A percentile compares a stretch with the other conserved stretches of the same genome.
Conservation (phyloP, 2,329 filamentous ascomycete genomes). For the Cytospora mali region DNA sequence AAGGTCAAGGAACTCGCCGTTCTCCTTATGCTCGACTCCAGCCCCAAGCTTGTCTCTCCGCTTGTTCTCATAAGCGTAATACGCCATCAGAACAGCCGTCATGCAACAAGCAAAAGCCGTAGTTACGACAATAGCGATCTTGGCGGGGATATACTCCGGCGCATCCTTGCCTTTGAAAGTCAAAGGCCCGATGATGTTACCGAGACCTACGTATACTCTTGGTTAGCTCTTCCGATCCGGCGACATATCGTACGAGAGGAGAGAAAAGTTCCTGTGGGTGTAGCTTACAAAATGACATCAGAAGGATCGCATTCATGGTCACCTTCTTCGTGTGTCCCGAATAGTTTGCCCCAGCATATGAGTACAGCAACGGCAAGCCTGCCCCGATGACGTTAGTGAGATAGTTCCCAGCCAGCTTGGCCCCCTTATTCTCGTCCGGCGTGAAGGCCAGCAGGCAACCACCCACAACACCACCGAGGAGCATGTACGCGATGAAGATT, state of each 20-base stretch:
- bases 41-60: constrained; percentile 22
- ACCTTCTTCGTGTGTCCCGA: constrained; percentile 43
- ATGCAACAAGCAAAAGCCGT: constrained; percentile 27
- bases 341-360: constrained; percentile 39
- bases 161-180: constrained; percentile 41
- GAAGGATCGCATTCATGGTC: constrained; percentile 38
- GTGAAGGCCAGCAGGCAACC: constrained; percentile 42
- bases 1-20: constrained; percentile 37
- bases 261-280: too few relatives aligned
- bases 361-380: constrained; percentile 41
- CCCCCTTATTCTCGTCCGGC: constrained; percentile 36
- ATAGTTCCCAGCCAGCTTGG: constrained; percentile 43
- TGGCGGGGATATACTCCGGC: constrained; percentile 45
- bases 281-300: constrained; percentile 41
- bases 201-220: constrained; percentile 34
- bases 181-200: constrained; percentile 45
- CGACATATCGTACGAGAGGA: neutral
- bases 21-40: constrained; percentile 30
- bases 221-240: neutral
- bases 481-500: constrained; percentile 32
- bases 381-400: constrained; percentile 43
- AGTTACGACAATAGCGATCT: constrained; percentile 44
- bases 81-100: constrained; percentile 24
- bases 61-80: constrained; percentile 28
- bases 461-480: constrained; percentile 41